Percentiles rank a stretch among this genome's conserved stretches.
Evolutionary conservation across 805 yeast species (phyloP).

Genomic region (Cyberlindnera maritima): DNA sequence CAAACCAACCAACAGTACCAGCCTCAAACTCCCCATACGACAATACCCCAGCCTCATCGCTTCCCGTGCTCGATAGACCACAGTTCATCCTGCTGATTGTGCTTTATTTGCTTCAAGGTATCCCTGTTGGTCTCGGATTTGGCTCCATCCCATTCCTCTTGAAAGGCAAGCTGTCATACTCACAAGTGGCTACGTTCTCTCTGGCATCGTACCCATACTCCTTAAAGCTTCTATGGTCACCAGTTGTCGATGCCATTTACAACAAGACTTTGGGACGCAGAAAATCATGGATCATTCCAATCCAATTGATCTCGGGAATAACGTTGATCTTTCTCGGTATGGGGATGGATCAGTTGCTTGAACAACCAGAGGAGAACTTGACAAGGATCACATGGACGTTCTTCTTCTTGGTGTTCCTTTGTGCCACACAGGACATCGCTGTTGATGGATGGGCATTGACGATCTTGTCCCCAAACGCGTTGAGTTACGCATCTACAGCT

Average conservation of each 20-base stretch:
- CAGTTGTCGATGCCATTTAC: slow-evolving; percentile 88
- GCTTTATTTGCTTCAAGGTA: slow-evolving; percentile 87
- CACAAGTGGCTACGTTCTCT: slow-evolving; percentile 88
- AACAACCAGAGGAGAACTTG: slow-evolving; percentile 47
- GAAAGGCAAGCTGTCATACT: slow-evolving; percentile 76
- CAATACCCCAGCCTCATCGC: slow-evolving; percentile 6
- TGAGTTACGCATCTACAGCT: slow-evolving; percentile 94
- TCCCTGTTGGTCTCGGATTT: slow-evolving; percentile 93
- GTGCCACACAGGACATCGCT: slow-evolving; percentile 98
- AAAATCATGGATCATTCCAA: slow-evolving; percentile 92
- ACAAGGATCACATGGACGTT: slow-evolving; percentile 63
- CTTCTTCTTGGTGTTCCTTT: slow-evolving; percentile 74
- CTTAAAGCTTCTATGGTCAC: slow-evolving; percentile 90
- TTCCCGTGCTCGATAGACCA: slow-evolving; percentile 55
- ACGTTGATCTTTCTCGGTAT: slow-evolving; percentile 66
- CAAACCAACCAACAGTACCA: background rate
- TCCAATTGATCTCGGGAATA: slow-evolving; percentile 76
- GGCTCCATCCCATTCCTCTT: slow-evolving; percentile 91
- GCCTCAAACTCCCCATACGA: background rate
- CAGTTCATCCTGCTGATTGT: slow-evolving; percentile 72
- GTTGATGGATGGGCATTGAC: slow-evolving; percentile 99
- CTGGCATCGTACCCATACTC: slow-evolving; percentile 95
- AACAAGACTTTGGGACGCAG: slow-evolving; percentile 70
- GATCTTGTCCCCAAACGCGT: slow-evolving; percentile 68
- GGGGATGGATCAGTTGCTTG: slow-evolving; percentile 48